These are phyloP conservation scores for Lomentospora prolificans DNA, from an alignment of 2,329 filamentous ascomycete genomes.

Conservation along the genomic window DNA sequence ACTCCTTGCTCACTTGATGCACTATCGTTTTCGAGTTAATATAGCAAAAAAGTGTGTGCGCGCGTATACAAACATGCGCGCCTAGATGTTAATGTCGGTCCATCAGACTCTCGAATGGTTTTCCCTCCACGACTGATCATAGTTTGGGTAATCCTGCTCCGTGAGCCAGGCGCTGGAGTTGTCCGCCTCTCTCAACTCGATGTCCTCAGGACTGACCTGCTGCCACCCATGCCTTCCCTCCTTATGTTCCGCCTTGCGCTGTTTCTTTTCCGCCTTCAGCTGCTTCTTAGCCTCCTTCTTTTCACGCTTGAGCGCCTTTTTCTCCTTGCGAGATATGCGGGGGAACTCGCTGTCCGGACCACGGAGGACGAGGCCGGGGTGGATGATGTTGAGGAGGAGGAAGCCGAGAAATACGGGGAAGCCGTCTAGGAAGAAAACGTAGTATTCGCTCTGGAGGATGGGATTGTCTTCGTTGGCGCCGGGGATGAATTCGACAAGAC, in stretches of 20 bases:
- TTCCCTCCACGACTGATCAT: not conserved
- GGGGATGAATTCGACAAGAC: conserved; percentile 44
- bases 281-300: conserved; percentile 19
- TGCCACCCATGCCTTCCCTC: conserved; percentile 4
- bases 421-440: conserved; percentile 41
- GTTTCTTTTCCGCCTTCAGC: conserved; percentile 16
- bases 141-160: not conserved
- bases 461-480: conserved; percentile 32
- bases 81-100: too few species aligned
- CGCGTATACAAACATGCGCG: too few species aligned
- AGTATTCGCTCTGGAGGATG: conserved; percentile 39
- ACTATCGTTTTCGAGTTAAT: too few species aligned
- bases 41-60: too few species aligned
- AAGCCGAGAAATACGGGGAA: conserved; percentile 43
- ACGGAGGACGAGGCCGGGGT: conserved; percentile 32
- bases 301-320: conserved; percentile 25
- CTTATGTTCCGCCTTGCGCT: conserved; percentile 11
- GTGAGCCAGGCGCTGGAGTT: not conserved
- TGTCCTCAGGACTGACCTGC: not conserved
- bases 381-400: conserved; percentile 28
- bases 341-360: conserved; percentile 34
- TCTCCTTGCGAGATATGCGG: conserved; percentile 24
- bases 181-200: not conserved
- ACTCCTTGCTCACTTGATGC: too few species aligned
- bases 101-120: not conserved